Percentiles rank a stretch among this genome's conserved stretches.
These are phyloP conservation scores for Magnolia sinica DNA, from an alignment of 164 flowering plant species.

Conservation along the genomic window DNA sequence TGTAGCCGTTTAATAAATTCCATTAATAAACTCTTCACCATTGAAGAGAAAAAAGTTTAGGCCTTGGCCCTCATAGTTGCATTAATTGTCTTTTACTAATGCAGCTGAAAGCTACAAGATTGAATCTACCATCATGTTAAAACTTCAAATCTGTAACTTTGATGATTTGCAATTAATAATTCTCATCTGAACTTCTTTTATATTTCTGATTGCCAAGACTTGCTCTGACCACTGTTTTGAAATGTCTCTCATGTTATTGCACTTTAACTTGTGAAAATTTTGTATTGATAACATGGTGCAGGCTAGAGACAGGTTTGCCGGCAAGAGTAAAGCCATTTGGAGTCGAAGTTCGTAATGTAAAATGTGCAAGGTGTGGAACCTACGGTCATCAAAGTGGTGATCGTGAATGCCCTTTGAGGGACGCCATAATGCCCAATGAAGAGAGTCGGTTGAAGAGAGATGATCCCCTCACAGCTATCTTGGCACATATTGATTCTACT, in stretches of 20 bases:
- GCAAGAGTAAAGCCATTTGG: slow-evolving; percentile 88
- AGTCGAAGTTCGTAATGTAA: slow-evolving; percentile 90
- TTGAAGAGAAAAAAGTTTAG: no score
- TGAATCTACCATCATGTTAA: no score
- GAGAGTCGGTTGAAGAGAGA: slow-evolving; percentile 88
- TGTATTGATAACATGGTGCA: slow-evolving; percentile 20
- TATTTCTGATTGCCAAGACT: not conserved
- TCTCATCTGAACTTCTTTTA: no score
- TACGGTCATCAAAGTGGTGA: slow-evolving; percentile 99
- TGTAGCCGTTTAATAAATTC: no score
- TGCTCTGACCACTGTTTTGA: no score
- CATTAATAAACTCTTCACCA: no score
- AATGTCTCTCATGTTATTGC: not conserved
- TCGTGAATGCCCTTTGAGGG: slow-evolving; percentile 92
- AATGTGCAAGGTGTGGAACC: slow-evolving; percentile 86
- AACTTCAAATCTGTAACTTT: no score
- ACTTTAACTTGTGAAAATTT: not conserved
- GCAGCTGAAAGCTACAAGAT: no score
- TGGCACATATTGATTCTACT: slow-evolving; percentile 60
- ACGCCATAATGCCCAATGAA: slow-evolving; percentile 90
- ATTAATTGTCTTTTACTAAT: no score
- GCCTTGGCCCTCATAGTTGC: no score
- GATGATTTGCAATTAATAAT: no score
- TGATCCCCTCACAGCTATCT: slow-evolving; percentile 91
- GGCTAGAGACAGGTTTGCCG: slow-evolving; percentile 85